Evolutionary conservation across 192 early-diverging fungal genomes (phyloP), one percentile per base, ranked within the genome.

Genomic region (Coemansia sp.): DNA sequence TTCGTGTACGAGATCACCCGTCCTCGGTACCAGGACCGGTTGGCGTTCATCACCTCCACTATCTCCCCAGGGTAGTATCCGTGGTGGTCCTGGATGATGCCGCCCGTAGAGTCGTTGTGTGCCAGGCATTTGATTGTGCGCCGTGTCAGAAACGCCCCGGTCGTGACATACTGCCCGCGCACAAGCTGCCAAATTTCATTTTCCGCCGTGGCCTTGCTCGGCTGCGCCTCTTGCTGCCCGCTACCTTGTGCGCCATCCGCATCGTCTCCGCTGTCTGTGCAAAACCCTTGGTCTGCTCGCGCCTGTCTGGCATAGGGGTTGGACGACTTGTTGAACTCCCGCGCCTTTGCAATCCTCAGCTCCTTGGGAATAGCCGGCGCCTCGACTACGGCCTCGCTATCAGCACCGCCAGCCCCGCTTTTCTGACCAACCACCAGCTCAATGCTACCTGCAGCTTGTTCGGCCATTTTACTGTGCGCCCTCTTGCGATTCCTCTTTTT

Each of bases 21-120:
- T 9, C 65, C 76, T 26, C 18, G 29, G 51, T 78, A 78, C 76
- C 76, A 78, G 9, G 34, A 37, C 17, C 65, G 68, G 34, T 78
- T 68, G 11, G 65, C 65, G 32, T 78, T 72, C 56, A 78, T 41
- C 3, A 78, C 70, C 41, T 78, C 69, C 8, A 72, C 65, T 4
- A 60, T 50, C 10, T 78, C 60, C n/a, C 76, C 76, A 1, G 76
- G 69, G 11, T 65, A 72, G 25, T 65, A 63, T 1, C 76, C 76
- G 19, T 78, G 76, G 48, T 72, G 65, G 34, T 65, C 65, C 40
- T 66, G 65, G 56, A 78, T 72, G 35, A 78, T 72, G 3, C 76
- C 76, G 46, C 70, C 70, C 3, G 52, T 69, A 5, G 74, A 61
- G 3, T 59, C 76, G 42, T 65, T 64, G 46, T 71, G 63, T 15